A percentile compares a stretch with the other conserved stretches of the same genome.
Conservation (phyloP, 441 rosid species). For the Omphalea diandra region DNA sequence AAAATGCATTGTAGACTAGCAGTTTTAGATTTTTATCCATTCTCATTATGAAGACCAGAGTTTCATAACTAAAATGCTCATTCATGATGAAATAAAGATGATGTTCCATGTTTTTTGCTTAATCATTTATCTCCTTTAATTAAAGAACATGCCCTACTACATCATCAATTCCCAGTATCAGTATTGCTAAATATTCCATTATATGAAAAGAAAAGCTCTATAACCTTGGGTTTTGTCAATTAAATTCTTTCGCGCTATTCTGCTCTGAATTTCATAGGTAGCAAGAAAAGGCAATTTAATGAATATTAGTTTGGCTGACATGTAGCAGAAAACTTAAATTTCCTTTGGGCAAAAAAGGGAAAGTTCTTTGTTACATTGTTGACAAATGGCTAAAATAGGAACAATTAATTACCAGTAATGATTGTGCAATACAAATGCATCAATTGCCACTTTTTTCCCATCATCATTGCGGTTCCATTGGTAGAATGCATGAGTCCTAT, state of each 20-base stretch:
- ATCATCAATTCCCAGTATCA: no score
- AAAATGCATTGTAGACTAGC: background rate
- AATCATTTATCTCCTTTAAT: no score
- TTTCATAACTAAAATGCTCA: background rate
- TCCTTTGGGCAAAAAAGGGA: background rate
- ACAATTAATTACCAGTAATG: constrained; percentile 39
- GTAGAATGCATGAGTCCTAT: constrained; percentile 65
- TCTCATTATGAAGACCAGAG: background rate
- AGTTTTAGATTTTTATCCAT: background rate
- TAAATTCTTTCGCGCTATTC: background rate
- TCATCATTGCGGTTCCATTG: constrained; percentile 78
- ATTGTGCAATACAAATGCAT: constrained; percentile 51
- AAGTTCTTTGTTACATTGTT: no score
- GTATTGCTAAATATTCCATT: no score
- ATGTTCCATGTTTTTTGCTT: no score
- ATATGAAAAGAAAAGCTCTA: background rate
- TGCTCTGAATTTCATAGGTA: background rate
- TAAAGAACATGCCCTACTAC: no score
- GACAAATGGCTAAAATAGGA: background rate
- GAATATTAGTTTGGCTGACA: background rate
- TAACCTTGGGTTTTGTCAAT: background rate
- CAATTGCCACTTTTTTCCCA: constrained; percentile 52
- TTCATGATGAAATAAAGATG: no score
- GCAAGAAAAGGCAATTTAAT: background rate
- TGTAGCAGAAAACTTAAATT: background rate